These are phyloP conservation scores for Lodderomyces pseudojiufengensis DNA, from an alignment of 1,139 yeast genomes.

Conservation along the genomic window DNA sequence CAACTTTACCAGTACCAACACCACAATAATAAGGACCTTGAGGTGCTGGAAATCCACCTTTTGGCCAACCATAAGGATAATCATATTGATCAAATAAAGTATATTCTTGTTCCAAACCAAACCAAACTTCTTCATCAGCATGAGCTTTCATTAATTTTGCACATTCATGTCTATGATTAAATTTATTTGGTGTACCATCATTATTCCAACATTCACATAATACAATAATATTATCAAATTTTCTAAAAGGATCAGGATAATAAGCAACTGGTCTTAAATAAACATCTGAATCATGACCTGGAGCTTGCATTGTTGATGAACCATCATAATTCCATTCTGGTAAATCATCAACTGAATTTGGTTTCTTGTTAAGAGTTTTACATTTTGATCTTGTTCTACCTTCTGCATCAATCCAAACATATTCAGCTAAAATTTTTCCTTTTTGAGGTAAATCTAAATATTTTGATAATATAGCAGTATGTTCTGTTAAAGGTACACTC, in stretches of 20 bases:
- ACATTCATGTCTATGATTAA: slow-evolving; percentile 97
- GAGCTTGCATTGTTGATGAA: slow-evolving; percentile 97
- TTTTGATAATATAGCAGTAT: slow-evolving; percentile 74
- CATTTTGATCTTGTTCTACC: slow-evolving; percentile 94
- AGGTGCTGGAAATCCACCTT: slow-evolving; percentile 99
- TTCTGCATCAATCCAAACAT: slow-evolving; percentile 95
- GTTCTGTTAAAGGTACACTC: slow-evolving; percentile 55
- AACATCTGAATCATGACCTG: slow-evolving; percentile 95
- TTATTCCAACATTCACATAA: slow-evolving; percentile 96
- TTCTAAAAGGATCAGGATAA: slow-evolving; percentile 96
- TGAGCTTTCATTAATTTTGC: slow-evolving; percentile 95
- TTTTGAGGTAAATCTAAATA: slow-evolving; percentile 81
- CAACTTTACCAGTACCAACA: slow-evolving; percentile 98
- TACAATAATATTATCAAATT: slow-evolving; percentile 94
- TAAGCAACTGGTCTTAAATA: slow-evolving; percentile 90
- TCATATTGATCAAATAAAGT: slow-evolving; percentile 90
- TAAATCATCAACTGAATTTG: slow-evolving; percentile 74
- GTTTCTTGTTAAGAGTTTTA: slow-evolving; percentile 71
- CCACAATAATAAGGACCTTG: slow-evolving; percentile 99
- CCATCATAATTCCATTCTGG: slow-evolving; percentile 99
- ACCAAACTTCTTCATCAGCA: slow-evolving; percentile 83
- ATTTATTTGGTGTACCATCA: slow-evolving; percentile 98
- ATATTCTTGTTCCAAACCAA: slow-evolving; percentile 98
- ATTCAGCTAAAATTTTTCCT: slow-evolving; percentile 89
- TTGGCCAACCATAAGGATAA: slow-evolving; percentile 96